phyloP scores from a whole-genome alignment of 1,284 basidiomycete genomes.

The Microstroma glucosiphilum region DNA sequence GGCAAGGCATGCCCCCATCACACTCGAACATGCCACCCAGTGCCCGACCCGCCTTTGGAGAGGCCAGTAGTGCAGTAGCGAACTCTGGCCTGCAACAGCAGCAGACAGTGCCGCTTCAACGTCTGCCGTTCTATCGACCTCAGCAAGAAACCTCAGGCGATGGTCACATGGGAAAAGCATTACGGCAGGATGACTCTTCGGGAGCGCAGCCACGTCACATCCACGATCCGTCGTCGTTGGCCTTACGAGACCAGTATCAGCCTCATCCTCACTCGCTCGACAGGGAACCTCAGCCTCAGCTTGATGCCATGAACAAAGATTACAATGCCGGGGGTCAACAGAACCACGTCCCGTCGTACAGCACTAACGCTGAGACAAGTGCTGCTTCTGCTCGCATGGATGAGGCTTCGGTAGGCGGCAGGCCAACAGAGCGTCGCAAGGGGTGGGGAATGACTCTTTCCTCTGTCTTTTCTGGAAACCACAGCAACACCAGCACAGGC shows the following conservation, averaged over 20 bases:
- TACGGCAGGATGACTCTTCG: no score
- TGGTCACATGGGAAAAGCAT: no score
- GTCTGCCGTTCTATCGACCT: slow-evolving; percentile 18
- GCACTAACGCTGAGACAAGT: no score
- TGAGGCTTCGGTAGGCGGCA: not conserved
- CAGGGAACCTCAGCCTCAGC: no score
- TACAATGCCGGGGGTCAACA: no score
- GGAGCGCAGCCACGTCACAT: no score
- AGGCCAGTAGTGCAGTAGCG: slow-evolving; percentile 6
- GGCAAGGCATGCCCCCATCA: slow-evolving; percentile 27
- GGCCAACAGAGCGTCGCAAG: slow-evolving; percentile 16
- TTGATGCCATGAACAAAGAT: no score
- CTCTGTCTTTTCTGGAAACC: slow-evolving; percentile 12
- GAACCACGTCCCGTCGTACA: no score
- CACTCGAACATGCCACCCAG: slow-evolving; percentile 20
- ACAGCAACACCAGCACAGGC: slow-evolving; percentile 10
- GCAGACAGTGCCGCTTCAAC: slow-evolving; percentile 41
- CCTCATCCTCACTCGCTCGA: no score
- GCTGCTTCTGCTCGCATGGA: not conserved
- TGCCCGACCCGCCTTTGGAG: slow-evolving; percentile 27
- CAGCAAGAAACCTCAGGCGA: not conserved
- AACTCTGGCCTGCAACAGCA: slow-evolving; percentile 38
- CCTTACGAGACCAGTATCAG: no score
- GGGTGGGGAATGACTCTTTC: slow-evolving; percentile 29
- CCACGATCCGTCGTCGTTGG: no score